phyloP scores from a whole-genome alignment of 352 stramenopile species.

The Globisporangium takayamanum region DNA sequence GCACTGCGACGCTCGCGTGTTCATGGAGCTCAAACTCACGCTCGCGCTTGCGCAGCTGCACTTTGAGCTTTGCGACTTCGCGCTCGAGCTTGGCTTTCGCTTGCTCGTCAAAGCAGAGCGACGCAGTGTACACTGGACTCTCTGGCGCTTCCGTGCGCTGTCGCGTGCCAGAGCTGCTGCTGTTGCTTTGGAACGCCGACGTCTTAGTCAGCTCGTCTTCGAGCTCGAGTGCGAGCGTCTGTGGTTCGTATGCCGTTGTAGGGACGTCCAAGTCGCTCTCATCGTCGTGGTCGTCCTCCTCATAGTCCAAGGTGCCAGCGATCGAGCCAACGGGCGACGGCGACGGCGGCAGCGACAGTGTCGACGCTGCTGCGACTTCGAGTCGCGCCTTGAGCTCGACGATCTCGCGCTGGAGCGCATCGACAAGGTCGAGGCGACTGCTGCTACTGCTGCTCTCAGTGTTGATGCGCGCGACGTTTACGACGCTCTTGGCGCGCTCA shows the following conservation, averaged over 20 bases:
- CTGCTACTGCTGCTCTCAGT: constrained; percentile 7
- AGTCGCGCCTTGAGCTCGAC: constrained; percentile 39
- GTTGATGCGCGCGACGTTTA: constrained; percentile 36
- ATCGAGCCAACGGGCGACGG: not conserved
- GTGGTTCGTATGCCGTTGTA: not conserved
- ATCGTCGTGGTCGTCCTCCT: not conserved
- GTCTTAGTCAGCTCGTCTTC: not conserved
- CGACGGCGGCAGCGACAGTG: not conserved
- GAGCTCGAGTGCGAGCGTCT: constrained; percentile 1
- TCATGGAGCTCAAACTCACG: constrained; percentile 21
- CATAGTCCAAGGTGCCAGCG: too few species aligned
- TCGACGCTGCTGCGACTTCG: constrained; percentile 4
- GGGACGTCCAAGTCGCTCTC: not conserved
- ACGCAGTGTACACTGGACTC: constrained; percentile 12
- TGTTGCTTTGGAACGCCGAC: not conserved
- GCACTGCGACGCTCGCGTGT: constrained; percentile 5
- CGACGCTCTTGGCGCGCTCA: constrained; percentile 53
- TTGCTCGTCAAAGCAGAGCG: constrained; percentile 20
- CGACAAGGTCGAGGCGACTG: constrained; percentile 17
- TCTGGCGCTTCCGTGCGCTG: not conserved
- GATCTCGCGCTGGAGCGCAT: constrained; percentile 30
- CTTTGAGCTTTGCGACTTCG: constrained; percentile 30
- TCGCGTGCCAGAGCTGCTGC: not conserved
- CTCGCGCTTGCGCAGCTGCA: constrained; percentile 29
- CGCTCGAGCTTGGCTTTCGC: constrained; percentile 34